Base-by-base conservation (phyloP, 2,329 filamentous ascomycete genomes). In the Gremmenia infestans region DNA sequence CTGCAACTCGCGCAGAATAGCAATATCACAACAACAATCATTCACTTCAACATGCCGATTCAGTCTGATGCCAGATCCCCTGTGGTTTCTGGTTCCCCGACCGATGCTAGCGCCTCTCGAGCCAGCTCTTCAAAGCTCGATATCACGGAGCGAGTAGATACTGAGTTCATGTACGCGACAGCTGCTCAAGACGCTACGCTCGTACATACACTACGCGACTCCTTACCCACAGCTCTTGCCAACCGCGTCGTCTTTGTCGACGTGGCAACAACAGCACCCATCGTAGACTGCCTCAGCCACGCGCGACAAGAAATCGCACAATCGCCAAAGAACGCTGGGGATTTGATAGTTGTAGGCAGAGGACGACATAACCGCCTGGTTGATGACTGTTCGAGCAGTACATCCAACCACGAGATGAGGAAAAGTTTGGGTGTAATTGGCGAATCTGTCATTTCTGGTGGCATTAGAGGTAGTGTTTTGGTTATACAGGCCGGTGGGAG, bases 1-100 rank as follows among this genome's bases (percentile, higher is more conserved):
- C 78, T 97, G 3, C 93, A 97, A 67, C 79, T 99, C 0, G 89
- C 87, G 0, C 85, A 87, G 69, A 94, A 91, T 65, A 80, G 83
- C 4, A 82, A 88, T 45, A 83, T 96, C 25, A 92, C 89, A 0
- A 89, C 86, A 0, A 93, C 89, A 0, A 80, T 97, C 35, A 76
- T 88, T 1, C 84, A 85, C 58, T 77, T 89, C 25, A 72, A 71
- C 55, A 60, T 57, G 14, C 63, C 63, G 15, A 53, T 65, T 15
- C 55, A 63, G 8, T 61, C 66, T 15, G 47, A 43, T n/a, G 46
- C 25, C 32, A 55, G 53, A 11, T 64, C 47, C 23, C 48, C 57
- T 6, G 57, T 61, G 50, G 51, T 57, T n/a, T 51, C 52, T n/a
- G 40, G 54, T 9, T 43, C 15, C 9, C 39, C 22, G 7, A 35